Conservation (phyloP, 2,329 filamentous ascomycete species). For the Colletotrichum melonis region DNA sequence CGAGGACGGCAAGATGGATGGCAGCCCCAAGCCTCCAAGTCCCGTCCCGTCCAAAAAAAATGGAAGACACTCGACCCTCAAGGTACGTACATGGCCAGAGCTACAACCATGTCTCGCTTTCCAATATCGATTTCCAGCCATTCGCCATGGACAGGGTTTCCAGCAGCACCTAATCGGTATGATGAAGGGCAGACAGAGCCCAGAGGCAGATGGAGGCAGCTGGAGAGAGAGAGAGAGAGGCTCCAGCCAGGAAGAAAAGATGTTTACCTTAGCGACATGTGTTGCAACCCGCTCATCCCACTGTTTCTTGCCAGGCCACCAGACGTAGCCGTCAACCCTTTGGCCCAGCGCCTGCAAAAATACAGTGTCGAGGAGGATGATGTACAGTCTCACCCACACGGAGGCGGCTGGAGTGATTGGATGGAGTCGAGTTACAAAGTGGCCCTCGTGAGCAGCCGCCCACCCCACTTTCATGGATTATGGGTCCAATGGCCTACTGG, state of each 20-base stretch:
- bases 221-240: not conserved
- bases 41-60: not conserved
- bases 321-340: not conserved
- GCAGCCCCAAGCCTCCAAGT: not conserved
- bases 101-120: slow-evolving; percentile 9
- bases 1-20: not conserved
- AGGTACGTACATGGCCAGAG: not conserved
- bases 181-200: not conserved
- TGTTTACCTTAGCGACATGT: slow-evolving; percentile 14
- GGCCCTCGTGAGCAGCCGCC: slow-evolving; percentile 34
- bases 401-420: slow-evolving; percentile 37
- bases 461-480: slow-evolving; percentile 2
- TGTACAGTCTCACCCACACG: slow-evolving; percentile 24
- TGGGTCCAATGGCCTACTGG: not conserved
- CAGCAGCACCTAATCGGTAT: not conserved
- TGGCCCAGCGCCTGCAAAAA: slow-evolving; percentile 32
- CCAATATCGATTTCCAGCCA: slow-evolving; percentile 18
- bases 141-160: slow-evolving; percentile 10
- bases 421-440: slow-evolving; percentile 12
- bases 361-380: slow-evolving; percentile 22
- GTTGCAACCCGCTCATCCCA: slow-evolving; percentile 18
- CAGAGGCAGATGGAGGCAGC: too few species aligned
- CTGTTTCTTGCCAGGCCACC: slow-evolving; percentile 4
- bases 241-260: not conserved
- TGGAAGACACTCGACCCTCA: not conserved